Evolutionary conservation across 257 asterid genomes (phyloP).

Genomic region (Gardenia jasminoides): DNA sequence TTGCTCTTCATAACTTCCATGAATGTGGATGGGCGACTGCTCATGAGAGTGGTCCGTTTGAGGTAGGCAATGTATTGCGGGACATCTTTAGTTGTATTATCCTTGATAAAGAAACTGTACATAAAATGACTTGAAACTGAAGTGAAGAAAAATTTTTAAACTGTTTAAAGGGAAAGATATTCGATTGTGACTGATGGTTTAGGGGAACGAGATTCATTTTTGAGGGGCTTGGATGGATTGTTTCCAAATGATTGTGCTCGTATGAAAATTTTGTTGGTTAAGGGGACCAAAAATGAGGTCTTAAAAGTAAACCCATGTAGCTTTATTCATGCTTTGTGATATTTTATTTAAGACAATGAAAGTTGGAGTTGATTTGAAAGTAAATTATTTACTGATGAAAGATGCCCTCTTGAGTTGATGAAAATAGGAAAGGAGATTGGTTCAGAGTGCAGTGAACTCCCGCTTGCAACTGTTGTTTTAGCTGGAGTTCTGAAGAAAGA

Average conservation of each 20-base stretch:
- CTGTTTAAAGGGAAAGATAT: background rate
- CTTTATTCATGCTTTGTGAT: background rate
- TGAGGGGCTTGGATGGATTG: background rate
- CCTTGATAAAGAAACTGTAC: background rate
- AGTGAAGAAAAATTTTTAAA: background rate
- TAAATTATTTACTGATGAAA: background rate
- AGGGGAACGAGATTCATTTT: background rate
- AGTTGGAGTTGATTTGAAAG: slow-evolving; percentile 1
- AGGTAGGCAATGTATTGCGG: background rate
- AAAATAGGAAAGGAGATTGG: background rate
- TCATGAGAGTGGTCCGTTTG: background rate
- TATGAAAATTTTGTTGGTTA: background rate
- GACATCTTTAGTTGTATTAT: background rate
- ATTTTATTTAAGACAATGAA: background rate
- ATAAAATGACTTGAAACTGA: background rate
- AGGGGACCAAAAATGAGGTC: background rate
- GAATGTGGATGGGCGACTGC: background rate
- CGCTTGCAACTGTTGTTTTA: background rate
- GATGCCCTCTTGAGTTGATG: background rate
- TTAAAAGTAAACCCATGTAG: background rate
- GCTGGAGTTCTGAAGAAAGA: background rate
- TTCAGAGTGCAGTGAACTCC: background rate
- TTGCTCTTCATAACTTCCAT: background rate
- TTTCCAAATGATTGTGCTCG: background rate
- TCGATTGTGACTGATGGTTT: background rate